Base-by-base conservation (phyloP, 202 grass and related monocot genomes). In the Carex sylvatica region DNA sequence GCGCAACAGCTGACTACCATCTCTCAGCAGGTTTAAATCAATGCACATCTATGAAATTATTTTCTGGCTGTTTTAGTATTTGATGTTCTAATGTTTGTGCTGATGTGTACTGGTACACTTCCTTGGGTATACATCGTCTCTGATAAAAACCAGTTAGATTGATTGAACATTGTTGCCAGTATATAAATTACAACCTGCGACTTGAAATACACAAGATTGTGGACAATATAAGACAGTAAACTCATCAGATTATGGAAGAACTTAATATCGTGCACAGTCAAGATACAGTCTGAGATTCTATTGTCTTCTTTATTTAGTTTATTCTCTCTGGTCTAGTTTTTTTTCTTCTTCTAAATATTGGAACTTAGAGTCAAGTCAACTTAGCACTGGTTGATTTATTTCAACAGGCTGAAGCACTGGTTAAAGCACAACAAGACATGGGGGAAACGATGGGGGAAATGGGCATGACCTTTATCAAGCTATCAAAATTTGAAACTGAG, bases 401-500 rank as follows among this genome's bases (percentile, higher is more conserved):
- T 78, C 40, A 93, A 74, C 85, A 99, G 96, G 91, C 87, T 59
- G 91, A 90, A 19, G 38, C 24, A 26, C 74, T 96, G 76, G 74
- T 90, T 79, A 96, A 96, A 90, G 74, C 88, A 86, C 87, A 92
- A 58, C 91, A 92, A n/a, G 93, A 99, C 87, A 83, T 90, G 77
- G 94, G 89, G 87, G 75, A 81, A 70, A 91, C 91, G 18, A 89
- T 89, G 79, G 96, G 89, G 80, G 83, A 85, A 62, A 86, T 99
- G 83, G 96, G 96, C 70, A 87, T 99, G 86, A 82, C 91, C 61
- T 93, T 99, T 61, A 47, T 99, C 67, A 99, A 92, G 83, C 78
- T 99, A 60, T 84, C 88, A 38, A 99, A 96, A 82, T 99, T 95
- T 83, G 93, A 96, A 84, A 95, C 73, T 7, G 89, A 85, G 44